Evolutionary conservation across 2,329 filamentous ascomycete genomes (phyloP), one percentile per base, ranked within the genome.

Genomic region (Cladosporium sp.): DNA sequence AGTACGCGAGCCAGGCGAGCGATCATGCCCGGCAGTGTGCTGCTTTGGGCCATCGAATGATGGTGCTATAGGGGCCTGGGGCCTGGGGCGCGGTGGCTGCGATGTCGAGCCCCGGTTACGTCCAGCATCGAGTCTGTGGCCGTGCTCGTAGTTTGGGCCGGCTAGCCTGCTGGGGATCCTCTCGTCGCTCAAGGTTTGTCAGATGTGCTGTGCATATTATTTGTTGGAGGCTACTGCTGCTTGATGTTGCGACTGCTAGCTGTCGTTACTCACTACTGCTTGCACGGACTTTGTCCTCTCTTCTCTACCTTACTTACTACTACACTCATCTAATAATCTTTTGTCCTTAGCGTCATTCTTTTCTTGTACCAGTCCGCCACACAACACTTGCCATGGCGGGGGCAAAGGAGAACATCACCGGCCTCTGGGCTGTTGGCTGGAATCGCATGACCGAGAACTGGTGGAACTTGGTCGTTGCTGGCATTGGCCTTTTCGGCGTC

Each of bases 381-480:
- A 55, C 60, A 63, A 7, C 44, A 18, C 26, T 52, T 38, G 55
- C 58, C 55, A 65, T 65, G 64, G 64, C 64, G 64, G 51, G 58
- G 41, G 41, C 41, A 47, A 34, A 55, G 52, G 52, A 47, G 21
- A 47, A 59, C 12, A 38, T 54, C 54, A 52, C 57, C 28, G 65
- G 65, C 61, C 66, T 73, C 11, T 52, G 67, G 30, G 71, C 71
- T 28, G 67, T 79, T n/a, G 74, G 74, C 60, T 80, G 78, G 77
- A 64, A 70, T 55, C 59, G 69, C 14, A 78, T 80, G 76, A 77
- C 71, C 61, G 63, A 70, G 7, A 69, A 79, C 67, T 81, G 79
- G 80, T 81, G 79, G 80, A 78, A 80, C 67, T 77, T 75, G 61
- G 70, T 74, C 59, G 66, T 78, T 52, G 62, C 67, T 14, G 65